phyloP scores from a whole-genome alignment of 768 basidiomycete genomes.

The Postia placenta region DNA sequence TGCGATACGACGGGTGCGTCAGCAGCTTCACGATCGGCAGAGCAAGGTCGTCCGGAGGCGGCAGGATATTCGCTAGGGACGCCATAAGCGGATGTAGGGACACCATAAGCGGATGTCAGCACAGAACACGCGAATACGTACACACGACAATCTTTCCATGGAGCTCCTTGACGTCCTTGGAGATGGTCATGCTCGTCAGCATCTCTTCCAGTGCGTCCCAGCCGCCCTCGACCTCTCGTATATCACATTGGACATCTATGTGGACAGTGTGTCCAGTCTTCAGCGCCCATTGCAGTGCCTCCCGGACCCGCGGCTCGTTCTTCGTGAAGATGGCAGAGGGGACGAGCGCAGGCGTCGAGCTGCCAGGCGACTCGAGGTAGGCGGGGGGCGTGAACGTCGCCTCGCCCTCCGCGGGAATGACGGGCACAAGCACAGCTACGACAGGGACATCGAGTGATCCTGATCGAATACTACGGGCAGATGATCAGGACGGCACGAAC shows the following conservation, averaged over 20 bases:
- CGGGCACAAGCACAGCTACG: constrained; percentile 56
- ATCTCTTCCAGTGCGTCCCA: constrained; percentile 70
- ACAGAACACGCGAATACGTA: too few species aligned
- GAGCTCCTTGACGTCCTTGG: constrained; percentile 26
- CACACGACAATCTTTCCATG: constrained; percentile 56
- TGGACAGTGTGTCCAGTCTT: constrained; percentile 59
- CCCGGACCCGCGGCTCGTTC: constrained; percentile 41
- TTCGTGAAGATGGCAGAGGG: constrained; percentile 52
- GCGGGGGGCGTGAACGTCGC: constrained; percentile 32
- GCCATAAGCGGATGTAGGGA: too few species aligned
- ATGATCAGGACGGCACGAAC: background rate
- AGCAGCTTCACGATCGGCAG: constrained; percentile 75
- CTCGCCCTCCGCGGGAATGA: constrained; percentile 44
- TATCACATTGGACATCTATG: constrained; percentile 54
- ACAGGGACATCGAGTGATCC: constrained; percentile 26
- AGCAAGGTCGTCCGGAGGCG: constrained; percentile 67
- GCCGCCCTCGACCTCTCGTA: constrained; percentile 43
- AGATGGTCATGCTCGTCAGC: constrained; percentile 50
- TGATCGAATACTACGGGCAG: constrained; percentile 7
- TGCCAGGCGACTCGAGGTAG: constrained; percentile 25
- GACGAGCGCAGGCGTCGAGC: constrained; percentile 39
- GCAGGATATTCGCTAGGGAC: constrained; percentile 66
- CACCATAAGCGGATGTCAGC: too few species aligned
- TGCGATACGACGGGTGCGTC: constrained; percentile 67
- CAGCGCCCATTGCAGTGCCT: constrained; percentile 62